phyloP scores from a whole-genome alignment of 108 stramenopile genomes.

The Pseudonitzschia delicatissima region DNA sequence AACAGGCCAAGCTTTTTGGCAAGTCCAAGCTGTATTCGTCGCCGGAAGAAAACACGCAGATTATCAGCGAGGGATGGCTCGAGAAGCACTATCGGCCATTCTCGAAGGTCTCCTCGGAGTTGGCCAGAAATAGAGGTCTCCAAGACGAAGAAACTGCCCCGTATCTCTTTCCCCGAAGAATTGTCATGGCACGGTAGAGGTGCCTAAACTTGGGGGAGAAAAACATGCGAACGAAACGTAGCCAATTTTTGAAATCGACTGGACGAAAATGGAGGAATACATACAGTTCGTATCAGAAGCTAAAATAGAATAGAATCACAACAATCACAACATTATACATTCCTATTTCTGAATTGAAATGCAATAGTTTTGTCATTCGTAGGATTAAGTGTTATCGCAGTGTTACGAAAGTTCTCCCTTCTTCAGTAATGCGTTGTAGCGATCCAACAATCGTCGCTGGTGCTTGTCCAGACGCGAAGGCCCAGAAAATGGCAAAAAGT shows the following conservation, averaged over 20 bases:
- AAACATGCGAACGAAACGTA: background rate
- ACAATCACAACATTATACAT: background rate
- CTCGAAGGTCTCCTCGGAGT: background rate
- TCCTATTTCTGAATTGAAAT: background rate
- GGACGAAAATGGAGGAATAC: background rate
- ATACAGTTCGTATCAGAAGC: background rate
- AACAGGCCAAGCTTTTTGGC: background rate
- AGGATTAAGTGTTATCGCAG: background rate
- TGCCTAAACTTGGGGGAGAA: background rate
- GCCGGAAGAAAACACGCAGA: background rate
- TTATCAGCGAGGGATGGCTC: background rate
- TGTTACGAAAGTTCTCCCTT: constrained; percentile 11
- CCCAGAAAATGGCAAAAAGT: background rate
- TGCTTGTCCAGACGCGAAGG: constrained; percentile 11
- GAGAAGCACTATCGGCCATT: constrained; percentile 2
- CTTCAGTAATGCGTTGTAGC: constrained; percentile 1
- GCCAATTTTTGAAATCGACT: background rate
- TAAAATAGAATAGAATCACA: background rate
- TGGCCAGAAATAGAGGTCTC: constrained; percentile 10
- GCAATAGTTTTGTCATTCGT: background rate
- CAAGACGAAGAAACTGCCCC: constrained; percentile 1
- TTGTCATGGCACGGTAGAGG: background rate
- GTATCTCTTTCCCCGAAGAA: background rate
- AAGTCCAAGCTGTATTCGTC: background rate
- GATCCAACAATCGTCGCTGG: constrained; percentile 7